Conservation (phyloP, 768 basidiomycete species). For the Boletus vermiculosoides region DNA sequence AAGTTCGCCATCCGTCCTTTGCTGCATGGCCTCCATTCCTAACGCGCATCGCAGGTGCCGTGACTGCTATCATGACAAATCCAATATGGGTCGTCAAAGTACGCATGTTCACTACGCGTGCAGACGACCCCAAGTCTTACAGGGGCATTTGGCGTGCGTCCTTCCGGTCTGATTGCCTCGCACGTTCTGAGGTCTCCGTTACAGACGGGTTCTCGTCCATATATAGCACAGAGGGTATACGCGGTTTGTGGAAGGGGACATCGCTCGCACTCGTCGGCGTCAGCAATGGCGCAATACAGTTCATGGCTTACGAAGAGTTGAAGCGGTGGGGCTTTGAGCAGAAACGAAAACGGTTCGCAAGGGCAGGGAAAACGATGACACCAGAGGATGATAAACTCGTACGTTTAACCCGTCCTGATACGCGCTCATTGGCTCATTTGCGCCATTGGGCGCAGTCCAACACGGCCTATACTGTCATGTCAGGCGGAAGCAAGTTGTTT, state of each 20-base stretch:
- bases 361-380: constrained; percentile 62
- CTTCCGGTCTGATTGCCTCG: neutral
- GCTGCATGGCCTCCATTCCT: constrained; percentile 12
- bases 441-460: constrained; percentile 62
- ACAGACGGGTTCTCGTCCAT: constrained; percentile 74
- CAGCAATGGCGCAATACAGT: constrained; percentile 92
- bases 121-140: constrained; percentile 70
- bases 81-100: constrained; percentile 98
- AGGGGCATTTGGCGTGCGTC: constrained; percentile 68
- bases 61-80: constrained; percentile 92
- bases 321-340: constrained; percentile 85
- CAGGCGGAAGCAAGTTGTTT: constrained; percentile 82
- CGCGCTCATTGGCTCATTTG: constrained; percentile 1
- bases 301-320: constrained; percentile 95
- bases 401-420: constrained; percentile 27
- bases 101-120: constrained; percentile 86
- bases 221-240: constrained; percentile 66
- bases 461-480: constrained; percentile 87
- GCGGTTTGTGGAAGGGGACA: constrained; percentile 86
- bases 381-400: constrained; percentile 85
- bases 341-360: constrained; percentile 62
- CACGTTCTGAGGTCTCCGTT: neutral
- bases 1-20: constrained; percentile 61
- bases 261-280: constrained; percentile 88
- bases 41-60: constrained; percentile 61